Conservation (phyloP, 257 asterid genomes). For the Solanum paucissectum region DNA sequence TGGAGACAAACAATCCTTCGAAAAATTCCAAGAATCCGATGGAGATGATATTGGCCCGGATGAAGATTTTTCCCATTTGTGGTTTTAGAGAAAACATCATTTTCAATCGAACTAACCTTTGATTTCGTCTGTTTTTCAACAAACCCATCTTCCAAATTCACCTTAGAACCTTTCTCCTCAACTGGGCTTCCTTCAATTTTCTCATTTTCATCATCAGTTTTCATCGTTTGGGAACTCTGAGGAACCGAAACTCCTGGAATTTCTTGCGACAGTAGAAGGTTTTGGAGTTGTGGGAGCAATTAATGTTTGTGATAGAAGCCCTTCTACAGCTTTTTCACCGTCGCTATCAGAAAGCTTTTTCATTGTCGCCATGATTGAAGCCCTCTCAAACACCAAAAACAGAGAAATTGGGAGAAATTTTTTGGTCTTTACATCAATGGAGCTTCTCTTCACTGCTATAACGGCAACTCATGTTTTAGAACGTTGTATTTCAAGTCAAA, state of each 20-base stretch:
- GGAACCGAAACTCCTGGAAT: constrained; percentile 20
- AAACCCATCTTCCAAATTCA: not conserved
- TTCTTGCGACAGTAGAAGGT: constrained; percentile 5
- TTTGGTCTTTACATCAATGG: not conserved
- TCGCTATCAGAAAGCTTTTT: constrained; percentile 75
- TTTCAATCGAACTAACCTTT: not conserved
- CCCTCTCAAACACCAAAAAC: no score
- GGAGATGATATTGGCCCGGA: constrained; percentile 16
- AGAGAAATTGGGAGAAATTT: not conserved
- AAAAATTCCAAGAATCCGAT: constrained; percentile 14
- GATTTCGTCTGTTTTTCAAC: not conserved
- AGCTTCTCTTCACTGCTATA: not conserved
- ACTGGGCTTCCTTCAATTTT: constrained; percentile 13
- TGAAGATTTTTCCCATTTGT: constrained; percentile 19
- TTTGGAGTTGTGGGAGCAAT: constrained; percentile 9
- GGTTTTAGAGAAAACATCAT: constrained; percentile 10
- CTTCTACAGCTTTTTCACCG: constrained; percentile 66
- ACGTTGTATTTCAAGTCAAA: not conserved
- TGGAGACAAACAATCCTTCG: constrained; percentile 47
- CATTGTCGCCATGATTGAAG: constrained; percentile 41
- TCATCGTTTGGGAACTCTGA: not conserved
- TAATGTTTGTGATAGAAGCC: constrained; percentile 50
- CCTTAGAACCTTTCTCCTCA: not conserved
- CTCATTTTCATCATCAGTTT: constrained; percentile 1
- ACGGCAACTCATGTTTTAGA: constrained; percentile 3